Evolutionary conservation across 2,329 filamentous ascomycete genomes (phyloP), one percentile per base, ranked within the genome.

Genomic region (Teratosphaeria epicoccoides): DNA sequence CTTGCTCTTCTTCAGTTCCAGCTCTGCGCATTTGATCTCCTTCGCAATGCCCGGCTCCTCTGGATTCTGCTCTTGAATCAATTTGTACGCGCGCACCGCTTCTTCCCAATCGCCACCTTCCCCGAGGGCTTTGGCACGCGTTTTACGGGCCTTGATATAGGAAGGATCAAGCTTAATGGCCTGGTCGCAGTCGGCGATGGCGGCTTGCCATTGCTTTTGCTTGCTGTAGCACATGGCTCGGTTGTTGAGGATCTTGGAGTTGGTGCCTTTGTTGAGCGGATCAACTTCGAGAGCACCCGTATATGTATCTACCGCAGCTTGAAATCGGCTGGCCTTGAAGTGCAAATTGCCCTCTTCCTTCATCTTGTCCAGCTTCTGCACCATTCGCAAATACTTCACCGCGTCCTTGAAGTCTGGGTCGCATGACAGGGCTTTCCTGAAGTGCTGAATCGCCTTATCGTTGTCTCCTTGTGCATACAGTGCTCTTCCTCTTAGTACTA

Each of bases 1-100:
- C 72, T 91, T 86, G 69, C 86, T 87, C 83, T 97, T 97, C 83
- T 98, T 98, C 57, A 97, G 75, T 73, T 98, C 93, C 24, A 96
- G 75, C 73, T 98, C 91, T 1, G 91, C 93, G 63, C 84, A 87
- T 52, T 87, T 84, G 44, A 97, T 82, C 63, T 98, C 93, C 70
- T 87, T 90, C 49, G 79, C 76, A 54, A 97, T 84, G 12, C 79
- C 82, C 43, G 83, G 81, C 68, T 98, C 93, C 56, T 83, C 78
- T 1, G 90, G 90, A 60, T 93, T 88, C 54, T 83, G 73, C 67
- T 97, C 91, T 48, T 85, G 80, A 53, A 97, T 82, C 2, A 80
- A 76, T 76, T 97, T 97, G 76, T 87, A 87, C 66, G 96, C 91
- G 49, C 84, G 82, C 26, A 95, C 81, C 1, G 89, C 87, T 55